Percentiles rank a stretch among this genome's conserved stretches.
phyloP scores from a whole-genome alignment of 2,329 filamentous ascomycete genomes.

The Corynespora cassiicola region DNA sequence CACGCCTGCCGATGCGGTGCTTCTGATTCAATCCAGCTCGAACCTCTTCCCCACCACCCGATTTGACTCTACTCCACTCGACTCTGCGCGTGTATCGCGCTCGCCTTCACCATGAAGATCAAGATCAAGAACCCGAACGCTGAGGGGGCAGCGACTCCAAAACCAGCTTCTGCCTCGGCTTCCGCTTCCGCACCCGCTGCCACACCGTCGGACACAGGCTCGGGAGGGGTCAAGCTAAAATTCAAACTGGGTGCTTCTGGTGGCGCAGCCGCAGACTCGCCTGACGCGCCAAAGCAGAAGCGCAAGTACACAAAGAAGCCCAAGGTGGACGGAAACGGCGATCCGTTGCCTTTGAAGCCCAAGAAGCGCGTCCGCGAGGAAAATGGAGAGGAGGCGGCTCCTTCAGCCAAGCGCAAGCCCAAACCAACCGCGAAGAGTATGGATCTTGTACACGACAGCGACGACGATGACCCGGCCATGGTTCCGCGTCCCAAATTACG shows the following conservation, averaged over 20 bases:
- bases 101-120: conserved; percentile 34
- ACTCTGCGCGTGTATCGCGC: not conserved
- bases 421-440: conserved; percentile 43
- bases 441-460: conserved; percentile 28
- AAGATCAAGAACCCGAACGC: conserved; percentile 35
- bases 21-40: not conserved
- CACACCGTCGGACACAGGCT: conserved; percentile 17
- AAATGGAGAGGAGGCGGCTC: conserved; percentile 32
- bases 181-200: conserved; percentile 16
- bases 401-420: conserved; percentile 40
- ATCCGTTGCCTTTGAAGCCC: conserved; percentile 26
- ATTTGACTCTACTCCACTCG: conserved; percentile 2
- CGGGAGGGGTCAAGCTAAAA: conserved; percentile 37
- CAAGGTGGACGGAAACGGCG: conserved; percentile 38
- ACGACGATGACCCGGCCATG: conserved; percentile 27
- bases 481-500: conserved; percentile 14
- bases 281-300: conserved; percentile 47
- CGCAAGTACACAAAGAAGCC: conserved; percentile 52
- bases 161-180: conserved; percentile 17
- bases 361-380: conserved; percentile 47
- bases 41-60: not conserved
- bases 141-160: conserved; percentile 24
- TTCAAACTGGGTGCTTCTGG: conserved; percentile 34
- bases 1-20: too few relatives aligned
- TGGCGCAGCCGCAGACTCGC: conserved; percentile 33